Evolutionary conservation across 331 rosid species (phyloP), one percentile per base, ranked within the genome.

Genomic region (Rosa hybrid): DNA sequence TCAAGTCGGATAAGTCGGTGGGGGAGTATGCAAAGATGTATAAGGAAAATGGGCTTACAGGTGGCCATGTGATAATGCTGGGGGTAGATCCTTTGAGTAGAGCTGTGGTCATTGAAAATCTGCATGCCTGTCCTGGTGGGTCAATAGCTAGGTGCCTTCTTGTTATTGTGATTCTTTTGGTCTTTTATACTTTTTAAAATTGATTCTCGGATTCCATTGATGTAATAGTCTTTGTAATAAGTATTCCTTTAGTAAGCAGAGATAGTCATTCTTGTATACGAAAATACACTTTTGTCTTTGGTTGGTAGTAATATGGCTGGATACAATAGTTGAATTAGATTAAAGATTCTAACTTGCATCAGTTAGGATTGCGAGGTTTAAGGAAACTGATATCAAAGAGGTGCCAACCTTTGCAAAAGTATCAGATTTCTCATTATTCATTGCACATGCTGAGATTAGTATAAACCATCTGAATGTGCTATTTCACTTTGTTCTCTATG

Each of bases 1-100:
- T 95, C 74, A 97, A 88, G 80, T 90, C 99, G 2, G 98, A 93
- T 69, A 90, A 88, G 67, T 90, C 96, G 3, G 96, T 97, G 2
- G 94, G 90, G 18, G 97, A 88, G 84, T 95, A 73, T 84, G 96
- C 98, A 9, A 74, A 72, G 49, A 86, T 93, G 89, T 96, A 96
- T 82, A 88, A 85, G 85, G 88, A 77, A 51, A 92, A 96, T 87
- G 88, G 87, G 68, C 94, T 91, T 62, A 87, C 77, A 0, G 99
- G 97, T 68, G 99, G 99, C 71, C 97, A 91, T 25, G 27, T 25
- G 27, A 25, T 25, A 25, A 25, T 25, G 27, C 27, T 25, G 27
- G 27, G 27, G 27, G 27, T 25, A 25, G 27, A 25, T 25, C 27
- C 99, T 85, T 87, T 91, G 78, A 93, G 99, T 76, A 87, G 64